Conservation (phyloP, 1,284 basidiomycete species). For the Volvariella volvacea region DNA sequence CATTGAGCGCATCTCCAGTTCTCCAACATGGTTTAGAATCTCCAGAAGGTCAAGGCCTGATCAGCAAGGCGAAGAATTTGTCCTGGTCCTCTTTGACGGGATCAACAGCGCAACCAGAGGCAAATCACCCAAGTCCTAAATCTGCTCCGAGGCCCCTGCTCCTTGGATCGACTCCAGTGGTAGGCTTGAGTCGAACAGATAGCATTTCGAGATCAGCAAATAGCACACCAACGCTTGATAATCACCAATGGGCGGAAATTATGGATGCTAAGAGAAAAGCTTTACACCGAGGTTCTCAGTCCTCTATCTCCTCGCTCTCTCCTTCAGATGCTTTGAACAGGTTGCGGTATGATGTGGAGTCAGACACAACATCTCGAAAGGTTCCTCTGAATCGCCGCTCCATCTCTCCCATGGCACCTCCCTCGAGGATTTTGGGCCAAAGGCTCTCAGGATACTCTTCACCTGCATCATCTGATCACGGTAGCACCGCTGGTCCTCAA, state of each 20-base stretch:
- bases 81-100: slow-evolving; percentile 37
- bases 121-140: slow-evolving; percentile 24
- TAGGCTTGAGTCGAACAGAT: slow-evolving; percentile 27
- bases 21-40: not conserved
- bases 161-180: slow-evolving; percentile 36
- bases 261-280: slow-evolving; percentile 31
- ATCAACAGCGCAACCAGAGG: slow-evolving; percentile 8
- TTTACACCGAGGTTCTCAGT: slow-evolving; percentile 46
- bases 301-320: slow-evolving; percentile 57
- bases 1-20: slow-evolving; percentile 24
- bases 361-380: slow-evolving; percentile 40
- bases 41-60: not conserved
- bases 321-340: slow-evolving; percentile 35
- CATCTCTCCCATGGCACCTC: slow-evolving; percentile 66
- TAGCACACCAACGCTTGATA: slow-evolving; percentile 24
- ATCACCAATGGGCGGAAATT: slow-evolving; percentile 43
- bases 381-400: slow-evolving; percentile 61
- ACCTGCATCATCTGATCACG: slow-evolving; percentile 18
- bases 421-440: slow-evolving; percentile 27
- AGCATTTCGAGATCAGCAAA: slow-evolving; percentile 30
- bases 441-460: slow-evolving; percentile 18
- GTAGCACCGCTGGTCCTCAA: slow-evolving; percentile 9
- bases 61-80: slow-evolving; percentile 21
- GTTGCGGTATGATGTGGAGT: slow-evolving; percentile 25
- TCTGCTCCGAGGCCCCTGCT: slow-evolving; percentile 50